These are phyloP conservation scores for Betula pendula DNA, from an alignment of 306 rosid species.

Conservation along the genomic window DNA sequence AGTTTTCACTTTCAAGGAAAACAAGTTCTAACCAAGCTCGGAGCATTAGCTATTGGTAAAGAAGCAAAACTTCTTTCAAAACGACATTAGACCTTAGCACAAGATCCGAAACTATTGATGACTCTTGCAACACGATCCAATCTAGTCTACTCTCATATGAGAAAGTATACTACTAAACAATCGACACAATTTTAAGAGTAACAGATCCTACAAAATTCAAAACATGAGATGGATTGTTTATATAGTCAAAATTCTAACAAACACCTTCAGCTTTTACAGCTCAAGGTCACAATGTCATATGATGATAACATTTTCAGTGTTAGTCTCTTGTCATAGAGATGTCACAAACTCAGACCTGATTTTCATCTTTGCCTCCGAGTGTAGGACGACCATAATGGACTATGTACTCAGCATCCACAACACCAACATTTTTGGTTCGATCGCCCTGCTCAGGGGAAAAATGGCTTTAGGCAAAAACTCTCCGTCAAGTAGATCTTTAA, in stretches of 20 bases:
- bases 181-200: background rate
- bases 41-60: background rate
- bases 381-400: slow-evolving; percentile 81
- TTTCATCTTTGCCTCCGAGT: slow-evolving; percentile 67
- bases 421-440: slow-evolving; percentile 77
- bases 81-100: background rate
- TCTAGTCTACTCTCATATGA: background rate
- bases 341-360: slow-evolving; percentile 37
- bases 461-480: slow-evolving; percentile 1
- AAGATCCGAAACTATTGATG: background rate
- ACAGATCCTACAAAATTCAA: background rate
- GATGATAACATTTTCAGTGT: background rate
- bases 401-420: slow-evolving; percentile 88
- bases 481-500: background rate
- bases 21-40: background rate
- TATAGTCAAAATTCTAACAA: background rate
- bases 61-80: background rate
- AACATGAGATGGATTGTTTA: background rate
- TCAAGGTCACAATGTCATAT: background rate
- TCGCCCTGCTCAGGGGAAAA: slow-evolving; percentile 58
- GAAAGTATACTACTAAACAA: background rate
- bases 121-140: background rate
- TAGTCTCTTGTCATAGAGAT: background rate
- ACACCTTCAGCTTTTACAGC: background rate
- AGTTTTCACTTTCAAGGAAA: background rate